Base-by-base conservation (phyloP, 768 basidiomycete genomes). In the Pleurotus tuoliensis region DNA sequence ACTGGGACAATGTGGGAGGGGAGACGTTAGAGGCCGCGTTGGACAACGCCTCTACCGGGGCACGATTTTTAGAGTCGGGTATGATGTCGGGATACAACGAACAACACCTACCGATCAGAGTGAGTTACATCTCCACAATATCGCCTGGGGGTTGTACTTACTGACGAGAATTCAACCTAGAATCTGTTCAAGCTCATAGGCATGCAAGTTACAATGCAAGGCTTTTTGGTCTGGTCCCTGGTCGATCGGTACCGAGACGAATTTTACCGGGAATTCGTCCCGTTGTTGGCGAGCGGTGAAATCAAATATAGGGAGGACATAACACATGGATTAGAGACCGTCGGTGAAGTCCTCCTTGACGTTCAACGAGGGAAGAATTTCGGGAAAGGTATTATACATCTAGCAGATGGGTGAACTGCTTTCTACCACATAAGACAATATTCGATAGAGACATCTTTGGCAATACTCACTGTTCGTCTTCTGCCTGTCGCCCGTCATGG, bases 21-120 rank as follows among this genome's bases (percentile, higher is more conserved):
- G 71, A 76, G 56, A 68, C 67, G 4, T 68, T 81, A 5, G 79
- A 81, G 27, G 62, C 69, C 11, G 78, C 73, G 2, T 54, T 81
- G 16, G 61, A 67, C 5, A 68, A 69, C 37, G 62, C 77, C 12
- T 68, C 69, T 1, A 57, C 55, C 0, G 54, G 67, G 30, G 76
- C 75, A 1, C 58, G 76, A 13, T 71, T 81, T 53, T 65, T 78
- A 9, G 58, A 58, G 45, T 71, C 69, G 9, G 70, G 70, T 2
- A 66, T 69, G 61, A 62, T 66, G 24, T 37, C 66, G 2, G 44
- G 3, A n/a, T 68, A 67, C 30, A 61, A 61, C 24, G 46, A 52
- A 9, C 24, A 53, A n/a, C 13, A 49, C 4, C 48, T 57, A 25
- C 49, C 48, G 2, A 45, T 25, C 59, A 68, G 39, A 56, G 68